Evolutionary conservation across 305 asterid genomes (phyloP).

Genomic region (Fraxinus sp.): DNA sequence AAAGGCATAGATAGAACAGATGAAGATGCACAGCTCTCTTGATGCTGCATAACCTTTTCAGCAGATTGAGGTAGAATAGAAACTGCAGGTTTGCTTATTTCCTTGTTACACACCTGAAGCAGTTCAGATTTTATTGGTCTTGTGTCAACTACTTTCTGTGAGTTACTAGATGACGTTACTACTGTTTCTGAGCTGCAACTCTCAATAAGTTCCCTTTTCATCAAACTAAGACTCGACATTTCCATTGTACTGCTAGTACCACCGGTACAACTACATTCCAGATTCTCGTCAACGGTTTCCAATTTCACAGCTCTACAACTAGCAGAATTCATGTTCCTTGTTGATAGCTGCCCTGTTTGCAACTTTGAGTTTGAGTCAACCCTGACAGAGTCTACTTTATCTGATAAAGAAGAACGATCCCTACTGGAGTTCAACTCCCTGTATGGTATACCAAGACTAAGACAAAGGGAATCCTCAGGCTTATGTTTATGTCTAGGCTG

Average conservation of each 20-base stretch:
- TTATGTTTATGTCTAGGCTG: constrained; percentile 29
- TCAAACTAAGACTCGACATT: constrained; percentile 33
- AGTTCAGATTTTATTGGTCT: constrained; percentile 53
- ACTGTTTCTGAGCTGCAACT: constrained; percentile 28
- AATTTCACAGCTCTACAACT: constrained; percentile 43
- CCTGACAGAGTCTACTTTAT: constrained; percentile 26
- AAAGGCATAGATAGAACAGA: constrained; percentile 44
- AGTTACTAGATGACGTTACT: constrained; percentile 26
- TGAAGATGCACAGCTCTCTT: constrained; percentile 56
- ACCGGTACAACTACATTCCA: constrained; percentile 34
- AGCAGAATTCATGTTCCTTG: constrained; percentile 29
- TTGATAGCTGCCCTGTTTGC: constrained; percentile 29
- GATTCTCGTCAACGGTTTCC: constrained; percentile 58
- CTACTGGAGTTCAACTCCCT: constrained; percentile 28
- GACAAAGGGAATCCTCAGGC: constrained; percentile 52
- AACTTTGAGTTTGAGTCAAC: constrained; percentile 27
- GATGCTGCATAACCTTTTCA: constrained; percentile 45
- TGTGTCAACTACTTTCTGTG: constrained; percentile 39
- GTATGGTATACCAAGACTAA: constrained; percentile 53
- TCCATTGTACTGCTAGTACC: constrained; percentile 41
- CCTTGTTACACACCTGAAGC: constrained; percentile 36
- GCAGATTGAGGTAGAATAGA: constrained; percentile 30
- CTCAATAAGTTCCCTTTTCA: constrained; percentile 45
- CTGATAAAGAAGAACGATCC: constrained; percentile 32
- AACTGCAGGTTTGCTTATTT: constrained; percentile 20